A percentile compares a stretch with the other conserved stretches of the same genome.
Conservation (phyloP, 352 stramenopile genomes). For the Globisporangium uncinulatum region DNA sequence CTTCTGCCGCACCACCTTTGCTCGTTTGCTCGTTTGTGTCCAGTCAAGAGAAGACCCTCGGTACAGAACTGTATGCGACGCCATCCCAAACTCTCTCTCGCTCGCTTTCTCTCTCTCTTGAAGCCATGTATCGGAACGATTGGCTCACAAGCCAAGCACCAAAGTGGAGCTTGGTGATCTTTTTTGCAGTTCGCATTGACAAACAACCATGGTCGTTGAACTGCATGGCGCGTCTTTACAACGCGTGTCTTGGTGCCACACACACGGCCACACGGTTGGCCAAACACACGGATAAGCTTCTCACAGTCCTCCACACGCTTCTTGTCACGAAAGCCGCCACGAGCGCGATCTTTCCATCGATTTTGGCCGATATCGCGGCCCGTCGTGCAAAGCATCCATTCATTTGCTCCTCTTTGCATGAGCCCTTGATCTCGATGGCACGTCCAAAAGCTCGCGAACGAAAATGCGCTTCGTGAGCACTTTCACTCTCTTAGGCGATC, state of each 20-base stretch:
- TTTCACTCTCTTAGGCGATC: neutral
- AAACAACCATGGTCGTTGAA: neutral
- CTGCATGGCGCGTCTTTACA: neutral
- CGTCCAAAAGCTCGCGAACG: neutral
- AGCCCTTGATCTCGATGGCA: too few relatives aligned
- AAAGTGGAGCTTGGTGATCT: neutral
- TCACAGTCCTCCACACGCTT: too few relatives aligned
- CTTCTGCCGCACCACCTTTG: too few relatives aligned
- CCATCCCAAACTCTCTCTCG: neutral
- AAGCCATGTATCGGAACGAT: conserved; percentile 1
- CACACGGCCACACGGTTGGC: neutral
- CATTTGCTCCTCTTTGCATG: too few relatives aligned
- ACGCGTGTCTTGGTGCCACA: neutral
- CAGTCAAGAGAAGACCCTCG: neutral
- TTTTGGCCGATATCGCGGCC: too few relatives aligned
- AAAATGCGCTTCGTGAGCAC: neutral
- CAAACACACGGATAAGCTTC: neutral
- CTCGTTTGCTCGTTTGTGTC: neutral
- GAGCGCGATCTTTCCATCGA: too few relatives aligned
- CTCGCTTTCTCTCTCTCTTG: neutral
- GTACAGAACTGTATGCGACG: neutral
- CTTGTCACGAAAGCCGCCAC: too few relatives aligned
- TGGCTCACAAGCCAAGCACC: neutral
- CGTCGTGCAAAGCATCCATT: too few relatives aligned
- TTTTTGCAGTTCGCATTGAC: neutral